phyloP scores from a whole-genome alignment of 257 asterid species.

The Rubia yunnanensis region DNA sequence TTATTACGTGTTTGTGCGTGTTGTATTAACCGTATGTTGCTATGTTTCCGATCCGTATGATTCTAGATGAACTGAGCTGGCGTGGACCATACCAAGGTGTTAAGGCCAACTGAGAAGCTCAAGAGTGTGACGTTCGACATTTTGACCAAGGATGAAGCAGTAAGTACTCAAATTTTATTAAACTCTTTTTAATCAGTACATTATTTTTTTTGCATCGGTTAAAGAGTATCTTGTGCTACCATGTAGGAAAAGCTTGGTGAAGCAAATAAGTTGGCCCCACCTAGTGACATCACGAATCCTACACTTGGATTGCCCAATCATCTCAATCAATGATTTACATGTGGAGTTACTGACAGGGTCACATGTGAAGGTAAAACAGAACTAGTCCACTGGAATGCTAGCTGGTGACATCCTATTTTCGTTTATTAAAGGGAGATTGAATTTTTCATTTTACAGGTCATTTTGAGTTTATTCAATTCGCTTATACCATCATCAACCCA shows the following conservation, averaged over 20 bases:
- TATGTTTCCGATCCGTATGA: neutral
- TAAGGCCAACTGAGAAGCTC: conserved; percentile 36
- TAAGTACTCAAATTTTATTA: conserved; percentile 29
- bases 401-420: conserved; percentile 6
- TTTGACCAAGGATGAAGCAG: conserved; percentile 74
- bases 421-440: conserved; percentile 6
- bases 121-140: conserved; percentile 51
- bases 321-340: conserved; percentile 52
- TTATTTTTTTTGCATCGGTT: neutral
- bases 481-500: conserved; percentile 67
- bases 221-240: conserved; percentile 13
- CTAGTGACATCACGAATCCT: conserved; percentile 76
- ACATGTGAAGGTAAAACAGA: conserved; percentile 75
- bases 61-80: conserved; percentile 14
- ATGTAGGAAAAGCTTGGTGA: conserved; percentile 52
- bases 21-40: too few relatives aligned
- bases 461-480: conserved; percentile 70
- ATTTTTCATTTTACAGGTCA: conserved; percentile 61
- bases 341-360: conserved; percentile 56
- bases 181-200: neutral
- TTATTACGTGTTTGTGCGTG: neutral
- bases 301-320: conserved; percentile 67
- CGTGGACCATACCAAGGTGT: conserved; percentile 48
- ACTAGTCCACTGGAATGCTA: conserved; percentile 13
- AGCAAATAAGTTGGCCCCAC: conserved; percentile 35